Evolutionary conservation across 345 rosid genomes (phyloP).

Genomic region (Citrus reticulata): DNA sequence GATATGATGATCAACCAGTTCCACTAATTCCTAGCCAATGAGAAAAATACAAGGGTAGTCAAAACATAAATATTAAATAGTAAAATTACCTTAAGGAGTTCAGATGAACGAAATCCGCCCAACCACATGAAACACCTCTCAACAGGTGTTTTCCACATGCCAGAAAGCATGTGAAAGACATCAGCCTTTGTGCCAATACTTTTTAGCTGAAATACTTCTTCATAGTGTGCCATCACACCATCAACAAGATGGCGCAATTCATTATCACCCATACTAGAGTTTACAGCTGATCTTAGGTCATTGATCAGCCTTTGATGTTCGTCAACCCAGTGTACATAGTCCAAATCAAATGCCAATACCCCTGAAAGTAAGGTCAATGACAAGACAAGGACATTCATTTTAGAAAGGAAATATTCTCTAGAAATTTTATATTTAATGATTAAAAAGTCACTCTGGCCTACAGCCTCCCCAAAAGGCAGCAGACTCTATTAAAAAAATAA

Average conservation of each 20-base stretch:
- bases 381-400: neutral
- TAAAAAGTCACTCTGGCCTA: neutral
- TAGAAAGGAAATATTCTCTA: neutral
- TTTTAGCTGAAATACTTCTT: conserved; percentile 70
- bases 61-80: neutral
- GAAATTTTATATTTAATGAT: neutral
- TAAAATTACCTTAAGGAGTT: conserved; percentile 67
- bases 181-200: conserved; percentile 72
- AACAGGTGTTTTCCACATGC: conserved; percentile 94
- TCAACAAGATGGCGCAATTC: conserved; percentile 71
- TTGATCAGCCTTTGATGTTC: conserved; percentile 74
- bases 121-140: conserved; percentile 98
- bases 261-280: conserved; percentile 54
- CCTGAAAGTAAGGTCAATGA: conserved; percentile 35
- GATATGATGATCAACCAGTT: neutral
- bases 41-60: neutral
- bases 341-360: conserved; percentile 74
- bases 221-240: conserved; percentile 75
- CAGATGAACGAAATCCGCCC: conserved; percentile 95
- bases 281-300: conserved; percentile 70
- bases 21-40: neutral
- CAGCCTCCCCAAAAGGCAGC: neutral
- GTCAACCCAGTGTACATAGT: conserved; percentile 82
- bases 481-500: neutral
- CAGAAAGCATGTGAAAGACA: conserved; percentile 94